Evolutionary conservation across 495 filamentous ascomycete species (phyloP).

Genomic region (Xylaria castorea): DNA sequence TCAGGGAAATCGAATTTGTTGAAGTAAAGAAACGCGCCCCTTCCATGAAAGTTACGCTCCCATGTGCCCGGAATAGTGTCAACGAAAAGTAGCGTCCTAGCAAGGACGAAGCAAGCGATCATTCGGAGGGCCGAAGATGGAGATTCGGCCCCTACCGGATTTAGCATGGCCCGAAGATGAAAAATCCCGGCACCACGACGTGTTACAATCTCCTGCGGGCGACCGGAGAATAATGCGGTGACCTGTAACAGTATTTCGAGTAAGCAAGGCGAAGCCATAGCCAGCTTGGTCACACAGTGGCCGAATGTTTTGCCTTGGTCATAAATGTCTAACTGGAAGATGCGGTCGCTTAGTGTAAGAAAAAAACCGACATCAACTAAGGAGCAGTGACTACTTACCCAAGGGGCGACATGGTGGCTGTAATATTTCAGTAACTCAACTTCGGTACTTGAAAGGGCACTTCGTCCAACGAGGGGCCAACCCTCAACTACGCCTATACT

Average conservation of each 20-base stretch:
- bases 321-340: slow-evolving; percentile 29
- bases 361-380: neutral
- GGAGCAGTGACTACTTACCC: slow-evolving; percentile 25
- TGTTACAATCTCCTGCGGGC: slow-evolving; percentile 19
- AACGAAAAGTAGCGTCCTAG: slow-evolving; percentile 28
- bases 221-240: slow-evolving; percentile 26
- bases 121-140: slow-evolving; percentile 16
- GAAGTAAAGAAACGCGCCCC: slow-evolving; percentile 16
- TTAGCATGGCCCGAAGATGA: slow-evolving; percentile 29
- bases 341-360: neutral
- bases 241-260: slow-evolving; percentile 28
- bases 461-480: slow-evolving; percentile 48
- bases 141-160: slow-evolving; percentile 8
- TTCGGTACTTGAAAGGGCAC: slow-evolving; percentile 35
- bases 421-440: slow-evolving; percentile 28
- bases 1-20: slow-evolving; percentile 17
- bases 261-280: slow-evolving; percentile 30
- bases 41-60: slow-evolving; percentile 25
- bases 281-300: slow-evolving; percentile 19
- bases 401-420: slow-evolving; percentile 28
- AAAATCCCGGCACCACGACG: slow-evolving; percentile 28
- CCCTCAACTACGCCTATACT: slow-evolving; percentile 37
- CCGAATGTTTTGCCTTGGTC: slow-evolving; percentile 28
- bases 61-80: slow-evolving; percentile 27
- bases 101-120: slow-evolving; percentile 28